A percentile compares a stretch with the other conserved stretches of the same genome.
These are phyloP conservation scores for Wickerhamomyces alni DNA, from an alignment of 805 yeast genomes.

Conservation along the genomic window DNA sequence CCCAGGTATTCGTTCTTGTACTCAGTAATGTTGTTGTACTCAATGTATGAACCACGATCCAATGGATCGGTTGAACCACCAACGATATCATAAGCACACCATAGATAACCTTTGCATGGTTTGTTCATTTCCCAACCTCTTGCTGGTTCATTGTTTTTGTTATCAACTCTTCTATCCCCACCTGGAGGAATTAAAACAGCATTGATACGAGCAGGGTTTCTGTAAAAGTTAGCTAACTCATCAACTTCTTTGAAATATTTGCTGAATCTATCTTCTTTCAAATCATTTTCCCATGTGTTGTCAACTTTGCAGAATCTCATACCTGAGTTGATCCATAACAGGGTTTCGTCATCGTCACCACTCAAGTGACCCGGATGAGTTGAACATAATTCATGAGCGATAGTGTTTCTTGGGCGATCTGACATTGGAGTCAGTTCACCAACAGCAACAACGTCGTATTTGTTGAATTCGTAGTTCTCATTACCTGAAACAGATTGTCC, in stretches of 20 bases:
- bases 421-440: constrained; percentile 25
- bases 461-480: constrained; percentile 32
- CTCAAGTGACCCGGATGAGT: constrained; percentile 53
- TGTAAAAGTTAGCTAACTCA: constrained; percentile 23
- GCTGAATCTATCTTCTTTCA: constrained; percentile 26
- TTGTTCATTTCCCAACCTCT: constrained; percentile 46
- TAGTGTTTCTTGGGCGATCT: constrained; percentile 1
- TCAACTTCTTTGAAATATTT: constrained; percentile 8
- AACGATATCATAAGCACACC: constrained; percentile 57
- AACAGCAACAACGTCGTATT: constrained; percentile 29
- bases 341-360: constrained; percentile 37
- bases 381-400: constrained; percentile 40
- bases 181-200: constrained; percentile 48
- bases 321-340: constrained; percentile 57
- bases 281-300: constrained; percentile 26
- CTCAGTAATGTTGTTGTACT: constrained; percentile 20
- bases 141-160: constrained; percentile 36
- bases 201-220: constrained; percentile 34
- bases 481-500: constrained; percentile 44
- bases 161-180: constrained; percentile 22
- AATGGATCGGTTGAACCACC: constrained; percentile 30
- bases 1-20: constrained; percentile 21
- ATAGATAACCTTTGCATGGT: constrained; percentile 46
- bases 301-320: constrained; percentile 40
- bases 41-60: constrained; percentile 20